phyloP scores from a whole-genome alignment of 2,329 filamentous ascomycete genomes.

The Pseudogymnoascus pannorum region DNA sequence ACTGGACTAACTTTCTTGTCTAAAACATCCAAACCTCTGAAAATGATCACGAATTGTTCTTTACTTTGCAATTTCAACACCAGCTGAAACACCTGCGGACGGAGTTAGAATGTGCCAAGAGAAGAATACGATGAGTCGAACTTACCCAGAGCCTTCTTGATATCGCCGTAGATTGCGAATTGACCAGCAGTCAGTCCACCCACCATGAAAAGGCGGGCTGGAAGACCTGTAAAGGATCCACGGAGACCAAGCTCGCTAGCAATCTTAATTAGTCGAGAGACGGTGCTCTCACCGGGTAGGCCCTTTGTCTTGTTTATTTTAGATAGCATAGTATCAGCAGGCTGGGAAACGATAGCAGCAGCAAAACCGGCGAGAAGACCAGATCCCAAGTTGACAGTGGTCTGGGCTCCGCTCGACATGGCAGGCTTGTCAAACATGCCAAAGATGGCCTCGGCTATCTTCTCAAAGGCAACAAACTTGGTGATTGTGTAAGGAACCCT shows the following conservation, averaged over 20 bases:
- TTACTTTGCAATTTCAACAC: background rate
- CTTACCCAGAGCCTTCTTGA: conserved; percentile 31
- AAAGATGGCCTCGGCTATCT: conserved; percentile 72
- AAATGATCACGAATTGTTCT: background rate
- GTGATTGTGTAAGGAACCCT: conserved; percentile 90
- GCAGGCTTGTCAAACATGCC: conserved; percentile 61
- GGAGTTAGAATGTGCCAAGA: background rate
- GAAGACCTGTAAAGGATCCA: conserved; percentile 74
- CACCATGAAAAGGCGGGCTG: conserved; percentile 67
- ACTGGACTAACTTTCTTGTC: background rate
- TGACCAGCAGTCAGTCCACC: conserved; percentile 66
- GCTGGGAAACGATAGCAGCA: conserved; percentile 79
- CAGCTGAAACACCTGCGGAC: background rate
- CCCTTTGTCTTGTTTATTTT: conserved; percentile 96
- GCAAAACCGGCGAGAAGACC: conserved; percentile 78
- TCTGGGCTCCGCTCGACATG: conserved; percentile 63
- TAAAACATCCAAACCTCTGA: background rate
- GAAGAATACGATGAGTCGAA: background rate
- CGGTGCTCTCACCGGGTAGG: conserved; percentile 75
- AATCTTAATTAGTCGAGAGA: conserved; percentile 78
- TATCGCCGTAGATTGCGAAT: conserved; percentile 80
- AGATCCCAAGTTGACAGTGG: conserved; percentile 70
- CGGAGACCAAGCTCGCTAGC: conserved; percentile 74
- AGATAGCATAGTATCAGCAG: conserved; percentile 86
- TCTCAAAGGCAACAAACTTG: conserved; percentile 93